Evolutionary conservation across 164 flowering plant genomes (phyloP).

Genomic region (Berberis thunbergii): DNA sequence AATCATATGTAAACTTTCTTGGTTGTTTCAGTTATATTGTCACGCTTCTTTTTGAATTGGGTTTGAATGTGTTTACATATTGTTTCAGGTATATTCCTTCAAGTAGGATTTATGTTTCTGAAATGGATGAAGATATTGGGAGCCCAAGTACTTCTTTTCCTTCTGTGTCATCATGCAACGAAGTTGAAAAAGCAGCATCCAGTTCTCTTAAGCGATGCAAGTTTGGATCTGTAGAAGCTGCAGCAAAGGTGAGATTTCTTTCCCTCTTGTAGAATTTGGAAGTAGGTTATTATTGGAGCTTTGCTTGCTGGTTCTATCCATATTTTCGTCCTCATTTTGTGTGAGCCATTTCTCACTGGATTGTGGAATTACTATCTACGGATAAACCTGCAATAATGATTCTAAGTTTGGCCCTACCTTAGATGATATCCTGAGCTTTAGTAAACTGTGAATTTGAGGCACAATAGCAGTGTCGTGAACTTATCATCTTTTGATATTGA

Average conservation of each 20-base stretch:
- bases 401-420: no score
- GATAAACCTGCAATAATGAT: no score
- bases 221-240: conserved; percentile 59
- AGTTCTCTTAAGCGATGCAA: conserved; percentile 50
- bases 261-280: no score
- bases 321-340: no score
- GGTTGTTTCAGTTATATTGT: no score
- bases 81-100: conserved; percentile 75
- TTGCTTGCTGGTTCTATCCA: neutral
- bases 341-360: no score
- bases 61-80: conserved; percentile 4
- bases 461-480: no score
- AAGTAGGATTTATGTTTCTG: conserved; percentile 34
- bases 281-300: neutral
- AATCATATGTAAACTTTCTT: neutral
- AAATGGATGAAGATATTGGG: conserved; percentile 16
- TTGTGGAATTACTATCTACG: no score
- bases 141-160: conserved; percentile 37
- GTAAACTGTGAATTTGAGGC: no score
- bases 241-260: conserved; percentile 54
- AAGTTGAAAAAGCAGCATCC: conserved; percentile 35
- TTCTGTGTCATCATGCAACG: conserved; percentile 39
- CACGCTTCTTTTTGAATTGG: neutral
- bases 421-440: no score
- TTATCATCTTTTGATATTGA: neutral